These are phyloP conservation scores for Zygoascus sp. DNA, from an alignment of 1,139 yeast genomes.

Conservation along the genomic window DNA sequence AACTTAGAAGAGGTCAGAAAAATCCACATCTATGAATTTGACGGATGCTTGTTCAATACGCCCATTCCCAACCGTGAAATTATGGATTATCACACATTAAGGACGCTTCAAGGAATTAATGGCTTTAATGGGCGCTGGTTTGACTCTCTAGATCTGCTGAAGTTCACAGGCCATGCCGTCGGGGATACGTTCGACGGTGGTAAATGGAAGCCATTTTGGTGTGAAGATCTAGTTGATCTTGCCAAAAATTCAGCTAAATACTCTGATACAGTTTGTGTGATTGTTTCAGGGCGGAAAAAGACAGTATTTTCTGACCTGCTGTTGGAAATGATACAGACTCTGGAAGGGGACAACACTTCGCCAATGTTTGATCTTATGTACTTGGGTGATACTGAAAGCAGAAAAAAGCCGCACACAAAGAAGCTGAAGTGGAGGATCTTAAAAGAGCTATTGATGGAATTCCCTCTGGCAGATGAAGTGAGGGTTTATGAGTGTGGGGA, in stretches of 20 bases:
- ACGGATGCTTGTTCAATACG: slow-evolving; percentile 43
- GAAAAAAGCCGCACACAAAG: not conserved
- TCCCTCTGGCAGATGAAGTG: slow-evolving; percentile 4
- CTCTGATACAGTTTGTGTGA: slow-evolving; percentile 35
- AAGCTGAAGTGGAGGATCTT: slow-evolving; percentile 4
- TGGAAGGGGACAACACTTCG: not conserved
- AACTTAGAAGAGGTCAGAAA: not conserved
- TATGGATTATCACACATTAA: slow-evolving; percentile 32
- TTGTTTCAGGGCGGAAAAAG: slow-evolving; percentile 42
- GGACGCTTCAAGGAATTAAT: slow-evolving; percentile 27
- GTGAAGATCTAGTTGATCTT: slow-evolving; percentile 37
- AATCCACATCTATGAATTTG: slow-evolving; percentile 46
- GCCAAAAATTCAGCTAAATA: slow-evolving; percentile 35
- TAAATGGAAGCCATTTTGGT: slow-evolving; percentile 41
- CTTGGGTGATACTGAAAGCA: not conserved
- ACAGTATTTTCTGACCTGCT: not conserved
- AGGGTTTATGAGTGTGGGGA: slow-evolving; percentile 5
- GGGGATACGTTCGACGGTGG: slow-evolving; percentile 28
- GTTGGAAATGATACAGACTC: not conserved
- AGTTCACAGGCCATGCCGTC: slow-evolving; percentile 34
- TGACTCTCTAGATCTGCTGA: slow-evolving; percentile 37
- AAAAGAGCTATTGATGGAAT: slow-evolving; percentile 7
- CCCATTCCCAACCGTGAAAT: slow-evolving; percentile 43
- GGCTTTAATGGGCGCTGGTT: slow-evolving; percentile 46
- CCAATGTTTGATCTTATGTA: slow-evolving; percentile 3